phyloP scores from a whole-genome alignment of 176 grass and related monocot species.

The Olyra latifolia region DNA sequence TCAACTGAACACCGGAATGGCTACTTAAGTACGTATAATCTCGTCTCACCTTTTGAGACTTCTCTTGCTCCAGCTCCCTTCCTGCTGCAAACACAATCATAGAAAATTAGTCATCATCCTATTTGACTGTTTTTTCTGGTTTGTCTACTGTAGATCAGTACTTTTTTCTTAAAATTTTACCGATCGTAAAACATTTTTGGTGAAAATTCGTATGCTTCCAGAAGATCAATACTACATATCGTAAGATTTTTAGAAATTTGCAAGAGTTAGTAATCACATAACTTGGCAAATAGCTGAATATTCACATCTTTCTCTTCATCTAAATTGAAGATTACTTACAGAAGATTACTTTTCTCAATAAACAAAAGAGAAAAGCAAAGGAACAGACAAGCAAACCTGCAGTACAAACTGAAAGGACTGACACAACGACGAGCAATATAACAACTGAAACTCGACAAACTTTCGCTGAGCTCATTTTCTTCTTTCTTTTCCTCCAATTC shows the following conservation, averaged over 20 bases:
- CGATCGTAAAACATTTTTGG: background rate
- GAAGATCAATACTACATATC: background rate
- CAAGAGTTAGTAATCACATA: background rate
- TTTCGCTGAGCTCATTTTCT: conserved; percentile 25
- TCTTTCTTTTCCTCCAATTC: background rate
- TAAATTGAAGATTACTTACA: background rate
- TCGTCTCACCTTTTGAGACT: conserved; percentile 28
- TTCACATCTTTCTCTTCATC: background rate
- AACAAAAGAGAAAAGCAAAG: background rate
- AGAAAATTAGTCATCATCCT: background rate
- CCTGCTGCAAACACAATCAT: background rate
- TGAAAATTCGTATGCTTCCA: background rate
- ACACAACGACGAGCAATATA: conserved; percentile 42
- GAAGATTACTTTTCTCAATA: background rate
- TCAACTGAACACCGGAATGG: background rate
- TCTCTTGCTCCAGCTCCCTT: conserved; percentile 11
- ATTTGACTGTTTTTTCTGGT: background rate
- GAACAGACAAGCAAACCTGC: conserved; percentile 42
- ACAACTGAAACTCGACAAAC: conserved; percentile 21
- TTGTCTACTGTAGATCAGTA: background rate
- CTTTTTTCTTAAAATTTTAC: background rate
- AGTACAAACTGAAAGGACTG: conserved; percentile 32
- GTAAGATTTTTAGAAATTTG: background rate
- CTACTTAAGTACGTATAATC: background rate
- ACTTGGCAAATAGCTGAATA: background rate